phyloP scores from a whole-genome alignment of 2,329 filamentous ascomycete species.

The Colletotrichum gigasporum region DNA sequence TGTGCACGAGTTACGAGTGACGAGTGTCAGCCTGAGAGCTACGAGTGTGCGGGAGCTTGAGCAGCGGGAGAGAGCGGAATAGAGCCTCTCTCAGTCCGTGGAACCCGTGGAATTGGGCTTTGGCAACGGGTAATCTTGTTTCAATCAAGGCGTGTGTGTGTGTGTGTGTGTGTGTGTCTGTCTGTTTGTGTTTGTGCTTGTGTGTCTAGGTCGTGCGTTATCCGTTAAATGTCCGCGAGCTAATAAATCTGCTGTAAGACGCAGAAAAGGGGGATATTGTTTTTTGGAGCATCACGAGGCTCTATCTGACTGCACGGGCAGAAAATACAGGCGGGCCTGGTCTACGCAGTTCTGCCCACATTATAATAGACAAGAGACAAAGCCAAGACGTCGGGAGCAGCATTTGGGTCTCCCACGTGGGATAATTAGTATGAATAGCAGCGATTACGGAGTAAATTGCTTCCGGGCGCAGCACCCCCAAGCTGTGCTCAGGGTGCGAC shows the following conservation, averaged over 20 bases:
- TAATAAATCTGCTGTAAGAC: background rate
- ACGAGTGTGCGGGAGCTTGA: no score
- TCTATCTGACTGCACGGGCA: background rate
- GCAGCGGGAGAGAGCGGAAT: no score
- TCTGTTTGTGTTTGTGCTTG: background rate
- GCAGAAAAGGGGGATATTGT: background rate
- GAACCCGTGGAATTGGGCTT: no score
- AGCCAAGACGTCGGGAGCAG: background rate
- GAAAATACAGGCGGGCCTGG: no score
- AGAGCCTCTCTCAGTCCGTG: no score
- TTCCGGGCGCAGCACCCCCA: background rate
- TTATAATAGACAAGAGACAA: background rate
- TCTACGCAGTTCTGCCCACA: constrained; percentile 4
- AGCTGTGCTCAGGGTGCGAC: background rate
- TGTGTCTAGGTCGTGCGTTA: no score
- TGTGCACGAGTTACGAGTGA: no score
- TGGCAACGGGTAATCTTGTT: no score
- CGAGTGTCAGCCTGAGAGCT: no score
- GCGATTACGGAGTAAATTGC: constrained; percentile 5
- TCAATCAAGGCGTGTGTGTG: background rate
- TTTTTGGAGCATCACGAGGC: background rate
- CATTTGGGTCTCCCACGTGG: constrained; percentile 12
- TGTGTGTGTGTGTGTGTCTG: background rate
- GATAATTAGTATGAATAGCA: background rate
- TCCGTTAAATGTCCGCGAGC: no score